Conservation (phyloP, 2,329 filamentous ascomycete species). For the Pseudocercospora vitis region DNA sequence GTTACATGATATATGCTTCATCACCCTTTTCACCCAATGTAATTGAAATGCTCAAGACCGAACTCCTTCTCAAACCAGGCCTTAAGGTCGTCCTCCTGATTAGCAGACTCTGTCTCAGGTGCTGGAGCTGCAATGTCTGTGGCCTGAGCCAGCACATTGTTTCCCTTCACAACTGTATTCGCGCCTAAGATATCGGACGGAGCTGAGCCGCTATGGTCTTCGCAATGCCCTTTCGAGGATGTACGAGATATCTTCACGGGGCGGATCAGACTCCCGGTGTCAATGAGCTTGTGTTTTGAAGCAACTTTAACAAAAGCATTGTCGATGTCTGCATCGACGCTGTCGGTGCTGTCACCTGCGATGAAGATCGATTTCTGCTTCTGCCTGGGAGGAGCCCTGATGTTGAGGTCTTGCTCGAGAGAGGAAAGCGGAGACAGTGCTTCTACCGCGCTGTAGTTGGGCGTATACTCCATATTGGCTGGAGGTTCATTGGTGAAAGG, state of each 20-base stretch:
- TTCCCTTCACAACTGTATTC: neutral
- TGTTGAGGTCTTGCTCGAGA: neutral
- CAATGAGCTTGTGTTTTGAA: slow-evolving; percentile 8
- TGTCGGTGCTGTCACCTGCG: slow-evolving; percentile 17
- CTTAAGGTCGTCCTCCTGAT: slow-evolving; percentile 14
- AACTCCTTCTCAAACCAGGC: slow-evolving; percentile 34
- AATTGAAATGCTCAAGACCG: slow-evolving; percentile 31
- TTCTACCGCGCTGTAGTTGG: too few species aligned
- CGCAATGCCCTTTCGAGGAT: too few species aligned
- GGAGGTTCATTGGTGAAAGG: too few species aligned
- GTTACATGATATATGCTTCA: neutral
- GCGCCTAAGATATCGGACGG: too few species aligned
- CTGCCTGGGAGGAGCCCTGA: neutral
- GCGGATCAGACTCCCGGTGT: slow-evolving; percentile 3
- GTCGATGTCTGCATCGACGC: neutral
- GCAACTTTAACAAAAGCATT: neutral
- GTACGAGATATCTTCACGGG: neutral
- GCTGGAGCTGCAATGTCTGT: slow-evolving; percentile 7
- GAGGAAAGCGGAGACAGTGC: slow-evolving; percentile 4
- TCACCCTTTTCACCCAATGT: slow-evolving; percentile 19
- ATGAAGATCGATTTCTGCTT: slow-evolving; percentile 12
- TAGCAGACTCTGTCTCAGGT: too few species aligned
- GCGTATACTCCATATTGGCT: too few species aligned
- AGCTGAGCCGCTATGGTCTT: too few species aligned
- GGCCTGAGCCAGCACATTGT: slow-evolving; percentile 5